phyloP scores from a whole-genome alignment of 176 grass and related monocot species.

The Hordeum vulgare region MorexV3_pseudomolecules_assembly NC_058519.1:425110001-425110500 shows the following conservation, averaged over 20 bases:
- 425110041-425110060: conserved; percentile 83
- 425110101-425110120: conserved; percentile 56
- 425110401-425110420: conserved; percentile 54
- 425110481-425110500: neutral
- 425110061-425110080: conserved; percentile 65
- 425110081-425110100: conserved; percentile 71
- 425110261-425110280: neutral
- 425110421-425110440: conserved; percentile 43
- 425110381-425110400: conserved; percentile 32
- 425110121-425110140: conserved; percentile 75
- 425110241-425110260: neutral
- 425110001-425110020: conserved; percentile 3
- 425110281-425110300: conserved; percentile 68
- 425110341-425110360: conserved; percentile 38
- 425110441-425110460: conserved; percentile 46
- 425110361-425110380: conserved; percentile 26
- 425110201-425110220: neutral
- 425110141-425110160: conserved; percentile 72
- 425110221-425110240: neutral
- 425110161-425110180: conserved; percentile 54
- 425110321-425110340: conserved; percentile 85
- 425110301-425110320: conserved; percentile 84
- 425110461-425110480: conserved; percentile 21
- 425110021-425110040: neutral
- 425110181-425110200: conserved; percentile 63